These are phyloP conservation scores for Penicillium expansum DNA, from an alignment of 2,329 filamentous ascomycete species.

Conservation along the genomic window DNA sequence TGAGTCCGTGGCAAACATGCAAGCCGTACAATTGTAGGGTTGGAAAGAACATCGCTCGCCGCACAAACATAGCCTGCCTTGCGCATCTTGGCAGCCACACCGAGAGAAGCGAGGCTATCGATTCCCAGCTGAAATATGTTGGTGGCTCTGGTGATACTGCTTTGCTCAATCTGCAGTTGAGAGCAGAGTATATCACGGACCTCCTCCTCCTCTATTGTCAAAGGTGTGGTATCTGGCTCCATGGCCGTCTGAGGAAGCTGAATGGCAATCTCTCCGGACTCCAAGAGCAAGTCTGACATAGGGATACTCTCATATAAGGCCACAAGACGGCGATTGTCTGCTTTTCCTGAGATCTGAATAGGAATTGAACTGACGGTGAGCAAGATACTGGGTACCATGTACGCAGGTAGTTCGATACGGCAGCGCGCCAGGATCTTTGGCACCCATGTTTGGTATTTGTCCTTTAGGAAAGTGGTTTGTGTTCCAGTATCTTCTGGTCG, in stretches of 20 bases:
- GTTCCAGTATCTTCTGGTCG: background rate
- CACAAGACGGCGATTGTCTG: constrained; percentile 10
- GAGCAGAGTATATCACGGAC: constrained; percentile 2
- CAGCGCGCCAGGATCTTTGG: constrained; percentile 8
- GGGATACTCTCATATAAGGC: constrained; percentile 12
- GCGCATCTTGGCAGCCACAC: background rate
- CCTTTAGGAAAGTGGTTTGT: background rate
- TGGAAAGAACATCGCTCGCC: constrained; percentile 1
- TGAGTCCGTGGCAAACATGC: background rate
- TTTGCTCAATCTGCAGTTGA: background rate
- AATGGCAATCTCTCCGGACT: background rate
- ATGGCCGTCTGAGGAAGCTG: background rate
- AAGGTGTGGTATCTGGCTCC: background rate
- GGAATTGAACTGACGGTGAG: constrained; percentile 6
- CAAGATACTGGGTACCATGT: constrained; percentile 14
- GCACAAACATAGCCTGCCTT: background rate
- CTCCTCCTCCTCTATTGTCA: background rate
- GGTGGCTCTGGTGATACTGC: background rate
- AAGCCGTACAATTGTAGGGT: background rate
- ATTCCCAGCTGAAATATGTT: constrained; percentile 7
- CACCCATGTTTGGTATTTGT: constrained; percentile 10
- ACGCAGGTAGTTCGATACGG: constrained; percentile 8
- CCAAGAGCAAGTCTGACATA: constrained; percentile 5
- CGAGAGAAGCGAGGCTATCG: constrained; percentile 2
- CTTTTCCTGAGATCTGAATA: constrained; percentile 14